Conservation (phyloP, 495 filamentous ascomycete species). For the Zalerion maritima region DNA sequence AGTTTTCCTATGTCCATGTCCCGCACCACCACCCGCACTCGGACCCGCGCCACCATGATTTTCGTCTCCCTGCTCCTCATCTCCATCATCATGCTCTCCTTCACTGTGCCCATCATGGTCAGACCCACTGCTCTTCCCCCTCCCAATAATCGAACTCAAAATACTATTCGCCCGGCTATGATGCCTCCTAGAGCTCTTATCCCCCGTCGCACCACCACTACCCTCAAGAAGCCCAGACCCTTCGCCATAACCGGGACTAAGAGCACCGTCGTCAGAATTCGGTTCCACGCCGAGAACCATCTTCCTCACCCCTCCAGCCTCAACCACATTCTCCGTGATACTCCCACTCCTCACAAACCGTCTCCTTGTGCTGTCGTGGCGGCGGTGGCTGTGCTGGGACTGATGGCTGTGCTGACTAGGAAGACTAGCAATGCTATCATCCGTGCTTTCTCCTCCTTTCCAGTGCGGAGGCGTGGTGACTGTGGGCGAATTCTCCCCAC, state of each 20-base stretch:
- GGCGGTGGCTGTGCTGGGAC: conserved; percentile 8
- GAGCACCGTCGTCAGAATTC: conserved; percentile 23
- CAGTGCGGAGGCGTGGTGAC: conserved; percentile 13
- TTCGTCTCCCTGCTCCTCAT: conserved; percentile 11
- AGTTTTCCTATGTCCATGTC: conserved; percentile 3
- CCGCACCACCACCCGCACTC: conserved; percentile 3
- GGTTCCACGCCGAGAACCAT: conserved; percentile 64
- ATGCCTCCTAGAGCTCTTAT: conserved; percentile 6
- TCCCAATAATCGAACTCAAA: conserved; percentile 4
- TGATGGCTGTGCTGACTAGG: conserved; percentile 12
- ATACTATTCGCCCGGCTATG: conserved; percentile 7
- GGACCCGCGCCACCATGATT: too few relatives aligned
- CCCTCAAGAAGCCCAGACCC: conserved; percentile 1
- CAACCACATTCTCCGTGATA: conserved; percentile 77
- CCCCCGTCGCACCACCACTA: conserved; percentile 21
- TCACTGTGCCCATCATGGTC: not conserved
- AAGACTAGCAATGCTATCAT: too few relatives aligned
- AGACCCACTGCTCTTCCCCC: not conserved
- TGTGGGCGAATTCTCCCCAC: conserved; percentile 11
- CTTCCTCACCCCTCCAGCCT: conserved; percentile 70
- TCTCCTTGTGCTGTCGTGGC: conserved; percentile 23
- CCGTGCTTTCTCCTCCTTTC: too few relatives aligned
- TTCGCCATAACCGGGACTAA: not conserved
- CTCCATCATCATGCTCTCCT: conserved; percentile 6
- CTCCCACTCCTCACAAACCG: conserved; percentile 62